Evolutionary conservation across 768 basidiomycete species (phyloP), one percentile per base, ranked within the genome.

Genomic region (Tephrocybe sp.): DNA sequence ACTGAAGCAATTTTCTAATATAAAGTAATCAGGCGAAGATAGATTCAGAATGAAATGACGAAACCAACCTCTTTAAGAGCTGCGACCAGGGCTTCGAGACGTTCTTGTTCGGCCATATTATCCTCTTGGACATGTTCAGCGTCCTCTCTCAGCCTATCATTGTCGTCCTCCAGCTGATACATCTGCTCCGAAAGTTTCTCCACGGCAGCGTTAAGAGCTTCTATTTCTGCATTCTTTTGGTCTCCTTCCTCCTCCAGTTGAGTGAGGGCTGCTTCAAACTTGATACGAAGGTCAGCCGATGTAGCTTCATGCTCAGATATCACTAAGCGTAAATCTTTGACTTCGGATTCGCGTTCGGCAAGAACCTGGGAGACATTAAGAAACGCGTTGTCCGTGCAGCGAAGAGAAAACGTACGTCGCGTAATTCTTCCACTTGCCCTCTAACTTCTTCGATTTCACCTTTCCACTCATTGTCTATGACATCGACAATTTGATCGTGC

Each of bases 91-190:
- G 75, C 83, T 58, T 89, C 85, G 1, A 85, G 68, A 38, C 83
- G 71, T 51, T 89, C 87, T 20, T 79, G 73, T 60, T 89, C 90
- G n/a, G 78, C 77, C 8, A 67, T 73, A 40, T 85, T 84, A n/a
- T 92, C 89, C 51, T 92, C 87, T 45, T 83, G 78, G 34, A 82
- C 55, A 8, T 79, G 73, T 33, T 87, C 83, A 44, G 74, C 72
- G 41, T 92, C 87, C 58, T 92, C 89, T 61, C 78, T 83, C 44
- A 88, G 64, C 26, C 81, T 75, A 54, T 95, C 92, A 47, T 85
- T 80, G 61, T 93, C 88, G 53, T 96, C 92, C 63, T 98, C 96
- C 1, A 96, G 78, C 39, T 82, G 72, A 66, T 89, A 93, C 8
- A 97, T 80, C 48, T 85, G 82, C 53, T 90, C 85, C 5, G 90